phyloP scores from a whole-genome alignment of 179 eudicot species.

The Monotropa hypopitys region DNA sequence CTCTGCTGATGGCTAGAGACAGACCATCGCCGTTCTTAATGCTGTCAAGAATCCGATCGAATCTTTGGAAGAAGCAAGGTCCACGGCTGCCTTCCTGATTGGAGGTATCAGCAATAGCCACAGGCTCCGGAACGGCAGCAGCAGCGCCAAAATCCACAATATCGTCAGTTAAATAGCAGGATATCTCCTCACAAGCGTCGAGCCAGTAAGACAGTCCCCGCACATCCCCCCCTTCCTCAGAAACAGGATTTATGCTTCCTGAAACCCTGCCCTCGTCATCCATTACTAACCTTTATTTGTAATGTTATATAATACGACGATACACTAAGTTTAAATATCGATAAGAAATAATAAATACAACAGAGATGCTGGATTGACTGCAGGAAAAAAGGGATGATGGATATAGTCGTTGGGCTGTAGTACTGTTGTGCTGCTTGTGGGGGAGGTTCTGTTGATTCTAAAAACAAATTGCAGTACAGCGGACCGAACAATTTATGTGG shows the following conservation, averaged over 20 bases:
- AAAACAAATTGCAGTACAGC: not conserved
- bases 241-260: conserved; percentile 5
- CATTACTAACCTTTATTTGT: conserved; percentile 7
- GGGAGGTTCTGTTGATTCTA: not conserved
- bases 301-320: not conserved
- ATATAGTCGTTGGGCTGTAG: not conserved
- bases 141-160: conserved; percentile 18
- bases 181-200: conserved; percentile 80
- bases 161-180: conserved; percentile 37
- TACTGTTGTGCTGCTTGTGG: not conserved
- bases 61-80: conserved; percentile 53
- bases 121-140: conserved; percentile 9
- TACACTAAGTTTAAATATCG: not conserved
- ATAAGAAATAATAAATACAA: not conserved
- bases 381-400: no score
- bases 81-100: conserved; percentile 12
- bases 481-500: not conserved
- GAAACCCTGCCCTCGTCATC: conserved; percentile 19
- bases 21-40: conserved; percentile 44
- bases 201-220: conserved; percentile 60
- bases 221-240: conserved; percentile 10
- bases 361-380: no score
- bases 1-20: conserved; percentile 8
- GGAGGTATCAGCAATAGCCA: not conserved
- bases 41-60: conserved; percentile 56